A percentile compares a stretch with the other conserved stretches of the same genome.
phyloP scores from a whole-genome alignment of 1,284 basidiomycete species.

The Tilletia caries region DNA sequence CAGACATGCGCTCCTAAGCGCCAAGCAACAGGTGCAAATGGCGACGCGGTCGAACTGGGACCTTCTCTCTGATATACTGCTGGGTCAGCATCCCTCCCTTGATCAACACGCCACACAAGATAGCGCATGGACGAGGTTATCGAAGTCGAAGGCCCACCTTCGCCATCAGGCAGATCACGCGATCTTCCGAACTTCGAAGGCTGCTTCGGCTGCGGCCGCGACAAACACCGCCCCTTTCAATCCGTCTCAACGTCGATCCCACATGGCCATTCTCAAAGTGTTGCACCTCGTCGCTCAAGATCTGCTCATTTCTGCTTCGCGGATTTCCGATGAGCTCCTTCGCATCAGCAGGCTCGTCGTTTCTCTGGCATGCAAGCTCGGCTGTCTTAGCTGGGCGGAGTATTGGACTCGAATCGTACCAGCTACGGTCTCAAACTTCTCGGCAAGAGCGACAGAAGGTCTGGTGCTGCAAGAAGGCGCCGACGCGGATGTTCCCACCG shows the following conservation, averaged over 20 bases:
- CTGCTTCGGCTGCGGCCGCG: not conserved
- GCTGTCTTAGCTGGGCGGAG: not conserved
- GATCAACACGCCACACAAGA: too few species aligned
- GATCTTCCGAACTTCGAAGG: not conserved
- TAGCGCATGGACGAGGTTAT: not conserved
- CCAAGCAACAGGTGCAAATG: not conserved
- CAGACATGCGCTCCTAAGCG: not conserved
- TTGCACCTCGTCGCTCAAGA: constrained; percentile 41
- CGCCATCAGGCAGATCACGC: not conserved
- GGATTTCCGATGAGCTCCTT: not conserved
- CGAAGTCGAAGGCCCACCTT: not conserved
- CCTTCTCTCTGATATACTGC: not conserved
- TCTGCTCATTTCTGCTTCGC: constrained; percentile 20
- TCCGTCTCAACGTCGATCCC: not conserved
- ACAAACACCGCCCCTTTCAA: not conserved
- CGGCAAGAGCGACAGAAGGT: too few species aligned
- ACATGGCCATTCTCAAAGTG: constrained; percentile 13
- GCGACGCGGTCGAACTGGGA: not conserved
- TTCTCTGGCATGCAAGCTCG: not conserved
- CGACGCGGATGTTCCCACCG: not conserved
- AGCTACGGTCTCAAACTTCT: not conserved
- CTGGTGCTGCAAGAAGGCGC: not conserved
- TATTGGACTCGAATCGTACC: constrained; percentile 5
- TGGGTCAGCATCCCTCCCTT: not conserved
- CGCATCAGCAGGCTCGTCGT: constrained; percentile 5